A percentile compares a stretch with the other conserved stretches of the same genome.
Evolutionary conservation across 345 rosid species (phyloP).

Genomic region (Linum usitatissimum): DNA sequence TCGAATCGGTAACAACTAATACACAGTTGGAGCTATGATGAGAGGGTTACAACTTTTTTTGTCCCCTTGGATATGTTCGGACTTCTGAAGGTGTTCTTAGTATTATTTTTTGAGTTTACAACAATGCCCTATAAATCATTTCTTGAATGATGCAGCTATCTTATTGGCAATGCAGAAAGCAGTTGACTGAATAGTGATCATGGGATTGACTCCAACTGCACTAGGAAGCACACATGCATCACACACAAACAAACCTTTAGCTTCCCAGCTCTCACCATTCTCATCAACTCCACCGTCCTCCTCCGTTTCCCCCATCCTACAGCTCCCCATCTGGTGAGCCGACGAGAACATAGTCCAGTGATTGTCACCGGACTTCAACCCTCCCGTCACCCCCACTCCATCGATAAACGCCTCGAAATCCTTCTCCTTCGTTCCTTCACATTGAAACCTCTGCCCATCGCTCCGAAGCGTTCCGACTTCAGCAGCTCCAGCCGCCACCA

Average conservation of each 20-base stretch:
- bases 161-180: not conserved
- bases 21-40: not conserved
- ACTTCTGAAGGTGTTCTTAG: too few relatives aligned
- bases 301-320: slow-evolving; percentile 48
- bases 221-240: not conserved
- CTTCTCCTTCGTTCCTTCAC: slow-evolving; percentile 31
- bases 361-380: slow-evolving; percentile 33
- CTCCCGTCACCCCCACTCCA: slow-evolving; percentile 25
- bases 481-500: slow-evolving; percentile 66
- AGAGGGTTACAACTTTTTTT: too few relatives aligned
- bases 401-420: slow-evolving; percentile 44
- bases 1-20: slow-evolving; percentile 5
- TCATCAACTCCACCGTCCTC: slow-evolving; percentile 51
- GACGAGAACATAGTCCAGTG: slow-evolving; percentile 35
- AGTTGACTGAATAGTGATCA: slow-evolving; percentile 2
- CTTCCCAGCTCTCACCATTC: slow-evolving; percentile 27
- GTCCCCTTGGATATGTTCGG: too few relatives aligned
- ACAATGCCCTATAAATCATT: not conserved
- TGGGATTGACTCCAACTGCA: slow-evolving; percentile 1
- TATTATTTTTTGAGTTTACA: not conserved
- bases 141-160: not conserved
- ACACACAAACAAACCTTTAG: slow-evolving; percentile 3
- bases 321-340: slow-evolving; percentile 75
- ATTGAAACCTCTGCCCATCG: slow-evolving; percentile 51
- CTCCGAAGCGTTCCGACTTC: slow-evolving; percentile 67